Conservation (phyloP, 164 flowering plant species). For the Taxillus chinensis region DNA sequence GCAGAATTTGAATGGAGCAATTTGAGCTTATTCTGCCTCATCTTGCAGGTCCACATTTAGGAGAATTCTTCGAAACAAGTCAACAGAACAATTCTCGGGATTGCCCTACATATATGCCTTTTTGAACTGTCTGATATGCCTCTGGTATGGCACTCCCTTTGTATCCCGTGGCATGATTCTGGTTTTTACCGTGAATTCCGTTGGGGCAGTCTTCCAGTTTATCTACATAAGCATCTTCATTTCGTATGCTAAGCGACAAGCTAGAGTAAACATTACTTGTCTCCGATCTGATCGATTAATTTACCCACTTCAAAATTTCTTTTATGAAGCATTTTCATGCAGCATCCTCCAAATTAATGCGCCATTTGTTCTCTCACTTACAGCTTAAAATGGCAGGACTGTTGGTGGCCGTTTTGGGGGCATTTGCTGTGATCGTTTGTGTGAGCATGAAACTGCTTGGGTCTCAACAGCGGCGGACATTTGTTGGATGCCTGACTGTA, state of each 20-base stretch:
- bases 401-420: constrained; percentile 33
- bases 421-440: constrained; percentile 31
- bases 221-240: constrained; percentile 42
- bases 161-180: constrained; percentile 40
- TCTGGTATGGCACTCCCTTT: constrained; percentile 68
- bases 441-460: constrained; percentile 34
- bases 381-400: constrained; percentile 55
- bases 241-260: constrained; percentile 31
- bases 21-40: not conserved
- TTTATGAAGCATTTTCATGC: too few relatives aligned
- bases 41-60: constrained; percentile 2
- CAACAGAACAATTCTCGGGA: constrained; percentile 6
- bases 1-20: not conserved
- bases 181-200: constrained; percentile 63
- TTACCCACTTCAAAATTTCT: too few relatives aligned
- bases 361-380: not conserved
- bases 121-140: constrained; percentile 62
- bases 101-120: constrained; percentile 70
- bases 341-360: too few relatives aligned
- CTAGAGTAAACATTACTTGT: too few relatives aligned
- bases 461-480: constrained; percentile 29
- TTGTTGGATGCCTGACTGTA: constrained; percentile 60
- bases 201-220: constrained; percentile 64
- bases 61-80: not conserved
- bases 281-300: too few relatives aligned